phyloP scores from a whole-genome alignment of 192 early-diverging fungal genomes.

The Linnemannia zychae region DNA sequence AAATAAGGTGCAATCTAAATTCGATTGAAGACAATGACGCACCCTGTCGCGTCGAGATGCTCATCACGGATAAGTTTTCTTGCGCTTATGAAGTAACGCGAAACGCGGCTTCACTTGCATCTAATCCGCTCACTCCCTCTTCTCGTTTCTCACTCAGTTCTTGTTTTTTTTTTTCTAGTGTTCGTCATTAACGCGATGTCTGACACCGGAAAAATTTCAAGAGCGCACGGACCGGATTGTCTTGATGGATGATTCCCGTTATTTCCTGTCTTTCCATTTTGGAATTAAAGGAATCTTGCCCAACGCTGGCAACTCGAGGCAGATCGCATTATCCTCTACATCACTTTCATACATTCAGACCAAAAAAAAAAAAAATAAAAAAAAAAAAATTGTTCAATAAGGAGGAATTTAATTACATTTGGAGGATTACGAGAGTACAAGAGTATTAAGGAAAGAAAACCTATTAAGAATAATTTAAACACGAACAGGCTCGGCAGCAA shows the following conservation, averaged over 20 bases:
- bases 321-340: no score
- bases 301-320: neutral
- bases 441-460: neutral
- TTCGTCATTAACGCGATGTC: neutral
- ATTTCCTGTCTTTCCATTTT: neutral
- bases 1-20: neutral
- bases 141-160: neutral
- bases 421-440: neutral
- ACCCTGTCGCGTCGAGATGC: no score
- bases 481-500: slow-evolving; percentile 35
- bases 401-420: neutral
- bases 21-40: neutral
- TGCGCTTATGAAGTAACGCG: neutral
- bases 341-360: no score
- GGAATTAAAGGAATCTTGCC: neutral
- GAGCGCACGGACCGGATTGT: neutral
- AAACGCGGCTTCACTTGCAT: neutral
- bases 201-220: neutral
- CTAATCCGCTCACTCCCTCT: neutral
- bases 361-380: no score
- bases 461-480: slow-evolving; percentile 2
- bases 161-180: neutral
- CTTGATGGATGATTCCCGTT: neutral
- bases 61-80: no score
- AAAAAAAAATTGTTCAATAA: no score